phyloP scores from a whole-genome alignment of 106 monocot genomes.

The Dendrobium catenatum region DNA sequence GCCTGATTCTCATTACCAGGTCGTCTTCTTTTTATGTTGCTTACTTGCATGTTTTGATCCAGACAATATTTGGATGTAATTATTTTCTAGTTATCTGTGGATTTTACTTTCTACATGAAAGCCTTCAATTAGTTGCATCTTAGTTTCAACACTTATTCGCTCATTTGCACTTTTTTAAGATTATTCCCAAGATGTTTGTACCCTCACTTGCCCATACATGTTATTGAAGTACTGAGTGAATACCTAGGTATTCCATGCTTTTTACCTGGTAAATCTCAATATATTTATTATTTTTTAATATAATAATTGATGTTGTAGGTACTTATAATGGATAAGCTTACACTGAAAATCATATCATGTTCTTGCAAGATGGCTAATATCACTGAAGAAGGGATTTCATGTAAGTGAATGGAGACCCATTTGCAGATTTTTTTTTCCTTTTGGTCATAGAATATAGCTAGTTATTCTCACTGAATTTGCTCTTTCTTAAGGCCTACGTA shows the following conservation, averaged over 20 bases:
- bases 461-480: not conserved
- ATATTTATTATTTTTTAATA: not conserved
- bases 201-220: not conserved
- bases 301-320: slow-evolving; percentile 29
- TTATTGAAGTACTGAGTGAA: not conserved
- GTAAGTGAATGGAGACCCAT: slow-evolving; percentile 32
- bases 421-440: not conserved
- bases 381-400: slow-evolving; percentile 91
- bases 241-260: not conserved
- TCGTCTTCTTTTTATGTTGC: not conserved
- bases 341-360: slow-evolving; percentile 83
- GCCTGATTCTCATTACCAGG: not conserved
- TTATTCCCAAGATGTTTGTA: not conserved
- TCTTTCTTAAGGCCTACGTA: not conserved
- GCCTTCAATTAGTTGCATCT: not conserved
- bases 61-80: not conserved
- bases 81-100: not conserved
- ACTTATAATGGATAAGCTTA: slow-evolving; percentile 95
- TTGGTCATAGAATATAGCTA: not conserved
- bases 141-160: not conserved
- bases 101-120: not conserved
- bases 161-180: not conserved
- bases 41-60: not conserved
- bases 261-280: not conserved
- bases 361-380: slow-evolving; percentile 99